phyloP scores from a whole-genome alignment of 1,139 yeast species.

The Hanseniaspora uvarum region DNA sequence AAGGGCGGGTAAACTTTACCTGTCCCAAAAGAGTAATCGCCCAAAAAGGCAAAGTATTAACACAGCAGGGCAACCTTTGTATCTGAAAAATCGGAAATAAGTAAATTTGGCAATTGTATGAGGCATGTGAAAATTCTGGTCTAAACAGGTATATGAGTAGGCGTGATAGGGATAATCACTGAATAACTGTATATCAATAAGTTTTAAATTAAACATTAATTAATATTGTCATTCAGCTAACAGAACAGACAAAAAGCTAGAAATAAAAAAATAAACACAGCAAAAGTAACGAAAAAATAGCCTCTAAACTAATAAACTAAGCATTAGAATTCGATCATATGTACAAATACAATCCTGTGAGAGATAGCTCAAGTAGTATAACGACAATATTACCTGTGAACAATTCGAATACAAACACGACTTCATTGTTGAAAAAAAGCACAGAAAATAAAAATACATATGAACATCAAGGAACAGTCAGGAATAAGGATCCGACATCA shows the following conservation, averaged over 20 bases:
- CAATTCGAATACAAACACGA: background rate
- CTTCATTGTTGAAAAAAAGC: background rate
- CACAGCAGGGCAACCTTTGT: background rate
- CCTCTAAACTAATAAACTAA: background rate
- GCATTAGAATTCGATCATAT: background rate
- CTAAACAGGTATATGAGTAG: no score
- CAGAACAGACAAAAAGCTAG: background rate
- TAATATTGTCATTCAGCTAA: background rate
- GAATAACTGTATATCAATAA: no score
- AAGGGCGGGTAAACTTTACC: no score
- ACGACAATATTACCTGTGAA: constrained; percentile 9
- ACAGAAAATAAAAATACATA: background rate
- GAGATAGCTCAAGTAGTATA: constrained; percentile 12
- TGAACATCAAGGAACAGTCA: background rate
- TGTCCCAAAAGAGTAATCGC: no score
- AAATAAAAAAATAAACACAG: no score
- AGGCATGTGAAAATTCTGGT: background rate
- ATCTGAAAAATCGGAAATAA: no score
- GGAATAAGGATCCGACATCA: constrained; percentile 13
- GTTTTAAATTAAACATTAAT: no score
- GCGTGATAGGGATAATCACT: no score
- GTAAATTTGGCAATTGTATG: no score
- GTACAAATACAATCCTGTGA: constrained; percentile 13
- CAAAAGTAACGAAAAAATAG: no score
- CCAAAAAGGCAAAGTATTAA: background rate